Evolutionary conservation across 73 alveolate species (phyloP).

Genomic region (Paramecium bursaria): DNA sequence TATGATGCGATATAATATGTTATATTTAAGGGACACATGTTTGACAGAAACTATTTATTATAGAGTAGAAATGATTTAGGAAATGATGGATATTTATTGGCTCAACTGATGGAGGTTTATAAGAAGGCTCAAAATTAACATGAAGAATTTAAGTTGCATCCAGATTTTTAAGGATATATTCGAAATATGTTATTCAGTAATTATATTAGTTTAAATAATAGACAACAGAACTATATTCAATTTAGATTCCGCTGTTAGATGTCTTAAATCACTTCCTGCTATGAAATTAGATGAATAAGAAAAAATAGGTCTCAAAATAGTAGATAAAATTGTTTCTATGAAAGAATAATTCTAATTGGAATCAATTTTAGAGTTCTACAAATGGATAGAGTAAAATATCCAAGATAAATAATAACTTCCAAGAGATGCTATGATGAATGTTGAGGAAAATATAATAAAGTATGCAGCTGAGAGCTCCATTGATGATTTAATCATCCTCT

Average conservation of each 20-base stretch:
- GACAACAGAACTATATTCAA: constrained; percentile 42
- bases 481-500: constrained; percentile 35
- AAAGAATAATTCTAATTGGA: constrained; percentile 43
- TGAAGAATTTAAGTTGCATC: constrained; percentile 64
- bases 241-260: constrained; percentile 43
- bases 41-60: constrained; percentile 54
- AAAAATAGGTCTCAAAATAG: constrained; percentile 21
- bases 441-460: constrained; percentile 18
- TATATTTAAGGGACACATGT: constrained; percentile 65
- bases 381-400: not conserved
- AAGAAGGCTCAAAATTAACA: constrained; percentile 56
- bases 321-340: constrained; percentile 4
- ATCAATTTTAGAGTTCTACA: constrained; percentile 14
- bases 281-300: constrained; percentile 35
- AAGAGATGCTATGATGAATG: not conserved
- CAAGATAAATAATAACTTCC: not conserved
- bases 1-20: constrained; percentile 65
- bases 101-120: constrained; percentile 46
- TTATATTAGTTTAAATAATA: too few species aligned
- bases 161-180: constrained; percentile 52
- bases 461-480: constrained; percentile 3
- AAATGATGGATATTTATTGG: constrained; percentile 61
- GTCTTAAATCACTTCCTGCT: not conserved
- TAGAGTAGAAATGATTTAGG: constrained; percentile 37
- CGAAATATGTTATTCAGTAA: constrained; percentile 50